Percentiles rank a stretch among this genome's conserved stretches.
Evolutionary conservation across 345 rosid genomes (phyloP).

Genomic region (Boechera retrofracta): DNA sequence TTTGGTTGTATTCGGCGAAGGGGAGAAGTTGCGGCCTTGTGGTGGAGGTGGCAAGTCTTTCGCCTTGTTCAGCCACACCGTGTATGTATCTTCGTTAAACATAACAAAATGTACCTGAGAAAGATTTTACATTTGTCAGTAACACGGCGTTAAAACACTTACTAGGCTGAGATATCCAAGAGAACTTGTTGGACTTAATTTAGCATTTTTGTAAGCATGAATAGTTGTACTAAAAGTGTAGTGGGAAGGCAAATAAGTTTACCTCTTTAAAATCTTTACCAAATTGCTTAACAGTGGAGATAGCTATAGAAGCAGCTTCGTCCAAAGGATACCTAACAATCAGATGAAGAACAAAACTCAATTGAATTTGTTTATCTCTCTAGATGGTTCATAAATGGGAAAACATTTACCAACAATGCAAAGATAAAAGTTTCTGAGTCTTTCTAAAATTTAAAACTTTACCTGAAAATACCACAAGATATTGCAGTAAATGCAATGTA

Average conservation of each 20-base stretch:
- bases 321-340: constrained; percentile 70
- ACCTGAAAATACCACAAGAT: constrained; percentile 79
- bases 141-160: background rate
- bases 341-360: background rate
- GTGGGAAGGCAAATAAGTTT: constrained; percentile 33
- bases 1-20: background rate
- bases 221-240: background rate
- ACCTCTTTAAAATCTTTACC: constrained; percentile 80
- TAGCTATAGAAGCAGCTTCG: constrained; percentile 77
- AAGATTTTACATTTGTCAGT: background rate
- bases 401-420: background rate
- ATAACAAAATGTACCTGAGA: constrained; percentile 74
- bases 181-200: background rate
- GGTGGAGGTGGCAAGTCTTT: constrained; percentile 41
- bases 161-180: background rate
- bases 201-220: background rate
- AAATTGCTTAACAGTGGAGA: constrained; percentile 70
- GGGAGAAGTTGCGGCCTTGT: constrained; percentile 22
- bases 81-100: constrained; percentile 59
- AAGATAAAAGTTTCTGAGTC: background rate
- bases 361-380: background rate
- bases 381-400: background rate
- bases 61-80: constrained; percentile 72
- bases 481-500: constrained; percentile 85
- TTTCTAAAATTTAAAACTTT: constrained; percentile 29